A percentile compares a stretch with the other conserved stretches of the same genome.
Evolutionary conservation across 495 filamentous ascomycete genomes (phyloP).

Genomic region (Penicillium verhagenii): DNA sequence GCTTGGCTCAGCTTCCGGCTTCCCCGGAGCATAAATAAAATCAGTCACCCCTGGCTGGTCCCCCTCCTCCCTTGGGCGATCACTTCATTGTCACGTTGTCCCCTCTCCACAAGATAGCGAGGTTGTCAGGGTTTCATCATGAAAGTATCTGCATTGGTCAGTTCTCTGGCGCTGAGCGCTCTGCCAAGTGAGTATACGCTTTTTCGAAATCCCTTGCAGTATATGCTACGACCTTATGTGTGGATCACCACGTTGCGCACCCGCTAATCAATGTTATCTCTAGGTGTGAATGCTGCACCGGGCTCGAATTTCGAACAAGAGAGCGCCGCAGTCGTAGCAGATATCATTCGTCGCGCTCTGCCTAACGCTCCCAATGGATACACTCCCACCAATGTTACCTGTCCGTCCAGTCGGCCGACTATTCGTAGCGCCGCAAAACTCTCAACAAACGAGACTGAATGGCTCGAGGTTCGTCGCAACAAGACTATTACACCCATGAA

Average conservation of each 20-base stretch:
- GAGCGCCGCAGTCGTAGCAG: constrained; percentile 6
- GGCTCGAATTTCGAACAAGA: constrained; percentile 4
- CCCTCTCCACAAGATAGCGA: background rate
- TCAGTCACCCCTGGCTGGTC: constrained; percentile 13
- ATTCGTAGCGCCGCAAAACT: constrained; percentile 56
- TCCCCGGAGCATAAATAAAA: constrained; percentile 26
- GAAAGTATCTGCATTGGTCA: constrained; percentile 23
- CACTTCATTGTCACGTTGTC: background rate
- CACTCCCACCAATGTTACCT: constrained; percentile 37
- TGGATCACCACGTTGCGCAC: no score
- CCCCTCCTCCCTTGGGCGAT: constrained; percentile 4
- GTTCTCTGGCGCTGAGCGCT: constrained; percentile 26
- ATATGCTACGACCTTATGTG: background rate
- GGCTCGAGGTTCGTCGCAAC: constrained; percentile 54
- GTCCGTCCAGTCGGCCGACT: constrained; percentile 45
- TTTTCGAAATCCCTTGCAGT: background rate
- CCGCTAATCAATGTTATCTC: background rate
- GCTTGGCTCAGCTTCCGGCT: constrained; percentile 28
- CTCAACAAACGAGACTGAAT: constrained; percentile 66
- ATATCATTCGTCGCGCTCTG: constrained; percentile 30
- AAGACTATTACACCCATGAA: constrained; percentile 66
- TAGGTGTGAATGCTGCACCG: constrained; percentile 23
- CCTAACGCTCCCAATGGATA: constrained; percentile 52
- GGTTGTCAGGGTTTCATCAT: constrained; percentile 12
- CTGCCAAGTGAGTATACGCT: constrained; percentile 29